These are phyloP conservation scores for Lantana camara DNA, from an alignment of 257 asterid species.

Conservation along the genomic window DNA sequence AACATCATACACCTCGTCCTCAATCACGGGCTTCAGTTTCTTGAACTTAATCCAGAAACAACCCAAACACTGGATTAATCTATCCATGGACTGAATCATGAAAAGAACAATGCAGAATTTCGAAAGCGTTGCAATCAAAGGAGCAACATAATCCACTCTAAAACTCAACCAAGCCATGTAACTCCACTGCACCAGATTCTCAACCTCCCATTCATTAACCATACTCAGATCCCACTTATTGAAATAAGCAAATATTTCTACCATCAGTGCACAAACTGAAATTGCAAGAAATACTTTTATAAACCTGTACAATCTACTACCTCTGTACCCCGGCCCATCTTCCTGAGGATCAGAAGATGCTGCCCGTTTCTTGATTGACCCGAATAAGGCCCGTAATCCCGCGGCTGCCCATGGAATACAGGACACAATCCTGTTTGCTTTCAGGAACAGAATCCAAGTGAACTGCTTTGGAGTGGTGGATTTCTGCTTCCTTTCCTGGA, in stretches of 20 bases:
- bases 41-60: conserved; percentile 33
- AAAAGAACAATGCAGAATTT: conserved; percentile 42
- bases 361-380: conserved; percentile 64
- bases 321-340: conserved; percentile 69
- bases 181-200: conserved; percentile 54
- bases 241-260: conserved; percentile 65
- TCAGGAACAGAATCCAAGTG: conserved; percentile 62
- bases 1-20: conserved; percentile 16
- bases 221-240: conserved; percentile 67
- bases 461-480: conserved; percentile 66
- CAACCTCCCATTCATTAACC: conserved; percentile 71
- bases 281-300: conserved; percentile 65
- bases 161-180: conserved; percentile 73
- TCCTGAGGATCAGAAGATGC: conserved; percentile 57
- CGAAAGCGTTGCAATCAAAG: conserved; percentile 53
- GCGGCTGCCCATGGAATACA: conserved; percentile 62
- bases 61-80: conserved; percentile 38
- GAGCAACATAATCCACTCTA: conserved; percentile 70
- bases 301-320: conserved; percentile 62
- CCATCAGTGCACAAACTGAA: conserved; percentile 56
- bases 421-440: conserved; percentile 59
- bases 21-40: conserved; percentile 25
- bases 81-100: conserved; percentile 39
- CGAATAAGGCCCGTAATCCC: conserved; percentile 35
- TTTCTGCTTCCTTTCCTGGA: conserved; percentile 68